Evolutionary conservation across 345 rosid genomes (phyloP), one percentile per base, ranked within the genome.

Genomic region (Camelina neglecta): DNA sequence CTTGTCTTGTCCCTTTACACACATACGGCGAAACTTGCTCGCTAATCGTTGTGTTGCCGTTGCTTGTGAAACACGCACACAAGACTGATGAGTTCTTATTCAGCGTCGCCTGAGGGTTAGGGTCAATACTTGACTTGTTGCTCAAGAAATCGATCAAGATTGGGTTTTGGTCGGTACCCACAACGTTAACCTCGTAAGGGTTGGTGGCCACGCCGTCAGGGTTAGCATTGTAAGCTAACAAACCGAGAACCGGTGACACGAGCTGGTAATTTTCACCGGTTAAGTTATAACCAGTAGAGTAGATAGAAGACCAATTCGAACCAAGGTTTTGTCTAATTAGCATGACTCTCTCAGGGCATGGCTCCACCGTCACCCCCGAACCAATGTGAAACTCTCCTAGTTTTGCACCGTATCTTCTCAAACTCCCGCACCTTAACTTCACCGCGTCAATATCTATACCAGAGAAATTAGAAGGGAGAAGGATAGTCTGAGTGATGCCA

Each of bases 401-500:
- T 59, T 26, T 70, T 12, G 76, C 75, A 41, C 80, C 80, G 45
- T 80, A 75, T 50, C 80, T 57, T 64, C 75, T 63, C 76, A 80
- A 44, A 49, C 82, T 80, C 9, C 82, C 82, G 15, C 82, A 79
- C 39, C 79, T 69, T 71, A 79, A 41, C 72, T 65, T 80, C 9
- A 71, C 76, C 11, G 69, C 60, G 12, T 80, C 57, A 41, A 80
- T 71, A 42, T 77, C 71, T 75, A 90, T 89, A 64, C 93, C 93
- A 0, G 99, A 90, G 77, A 95, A 85, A 49, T 87, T 92, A 23
- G 86, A 83, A 2, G 99, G 97, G 53, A 92, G 82, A 11, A 79
- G 26, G 15, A 90, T 85, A 13, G 84, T 50, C 44, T 88, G 92
- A 11, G 85, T 13, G 16, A 36, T 75, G 8, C 96, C 96, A 49